Base-by-base conservation (phyloP, 768 basidiomycete genomes). In the Hygrocybe coccinea region DNA sequence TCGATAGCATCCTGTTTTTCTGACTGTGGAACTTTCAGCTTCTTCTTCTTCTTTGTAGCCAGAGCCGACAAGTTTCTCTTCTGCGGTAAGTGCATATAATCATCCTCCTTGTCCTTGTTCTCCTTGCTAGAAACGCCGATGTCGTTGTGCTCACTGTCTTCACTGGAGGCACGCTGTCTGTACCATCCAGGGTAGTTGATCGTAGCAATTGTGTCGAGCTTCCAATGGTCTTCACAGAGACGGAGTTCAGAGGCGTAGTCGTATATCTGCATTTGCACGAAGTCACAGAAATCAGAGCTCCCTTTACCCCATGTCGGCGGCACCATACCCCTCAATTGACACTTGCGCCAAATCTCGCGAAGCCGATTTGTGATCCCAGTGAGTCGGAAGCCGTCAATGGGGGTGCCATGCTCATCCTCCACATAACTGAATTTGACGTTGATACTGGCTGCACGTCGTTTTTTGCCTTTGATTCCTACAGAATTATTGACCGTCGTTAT, bases 191-290 rank as follows among this genome's bases (percentile, higher is more conserved):
- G 54, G 49, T 64, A 64, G 39, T 56, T 59, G 35, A 39, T 38
- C 11, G 59, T 62, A 15, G 63, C 59, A 9, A 61, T 35, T 44
- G 45, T 35, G 33, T 61, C 55, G 2, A 59, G 50, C 52, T 65
- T 65, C 64, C 62, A 65, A 37, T 63, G 57, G 22, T 56, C 48
- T 39, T 62, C 56, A 51, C 64, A 65, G 11, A 54, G 45, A 2
- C 52, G 58, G 22, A 65, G 51, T 55, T 65, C 64, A 2, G 56
- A 60, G 44, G 53, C 61, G 25, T 41, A 22, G 21, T 46, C 17
- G 44, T 46, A 46, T n/a, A 46, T 46, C 21, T 46, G 17, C 17
- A 17, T n/a, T 5, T 17, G 44, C 22, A 46, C 44, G 21, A 46
- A 46, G 21, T 46, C 44, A n/a, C 21, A 7, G 17, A 46, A 41